Evolutionary conservation across 2,329 filamentous ascomycete species (phyloP), one percentile per base, ranked within the genome.

Genomic region (Cyphellophora attinorum): DNA sequence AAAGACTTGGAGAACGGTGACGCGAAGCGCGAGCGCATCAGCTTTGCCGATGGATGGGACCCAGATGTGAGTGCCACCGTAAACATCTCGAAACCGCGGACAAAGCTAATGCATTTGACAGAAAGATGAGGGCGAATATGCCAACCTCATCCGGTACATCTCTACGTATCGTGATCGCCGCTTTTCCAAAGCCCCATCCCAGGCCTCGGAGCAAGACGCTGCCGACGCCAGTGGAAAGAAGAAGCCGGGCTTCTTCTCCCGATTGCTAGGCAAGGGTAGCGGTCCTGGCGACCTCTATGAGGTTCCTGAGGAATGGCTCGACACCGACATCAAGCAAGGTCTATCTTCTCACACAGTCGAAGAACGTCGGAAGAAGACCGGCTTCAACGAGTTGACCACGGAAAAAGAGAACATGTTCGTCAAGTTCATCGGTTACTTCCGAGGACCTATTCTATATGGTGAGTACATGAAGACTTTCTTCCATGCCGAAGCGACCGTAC

Each of bases 321-420:
- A 73, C 47, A 79, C 78, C 52, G 74, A 83, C 55, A 73, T 83
- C 57, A 69, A 68, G 54, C 56, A 68, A 38, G 80, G 80, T 70
- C 67, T 85, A 39, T 64, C 64, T 40, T 54, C 58, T 36, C 45
- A 54, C 41, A 75, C 81, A 41, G 72, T 81, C 35, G 79, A 82
- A 52, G 51, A 53, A 33, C 73, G 80, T 51, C 69, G 80, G 49
- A 81, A 74, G 64, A 70, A 70, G 51, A 69, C 67, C 47, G 80
- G 80, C 41, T 83, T 62, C 65, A 85, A 84, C 64, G 80, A 85
- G 58, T 66, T 85, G 56, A 67, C 70, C 18, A 74, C 77, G 19
- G 80, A 84, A 65, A 83, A 83, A 68, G 76, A 79, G 62, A 84
- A 83, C 65, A 64, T 82, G 65, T 70, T 83, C 57, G 57, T 79